Evolutionary conservation across 345 rosid species (phyloP), one percentile per base, ranked within the genome.

Genomic region (Gossypium thurberi): DNA sequence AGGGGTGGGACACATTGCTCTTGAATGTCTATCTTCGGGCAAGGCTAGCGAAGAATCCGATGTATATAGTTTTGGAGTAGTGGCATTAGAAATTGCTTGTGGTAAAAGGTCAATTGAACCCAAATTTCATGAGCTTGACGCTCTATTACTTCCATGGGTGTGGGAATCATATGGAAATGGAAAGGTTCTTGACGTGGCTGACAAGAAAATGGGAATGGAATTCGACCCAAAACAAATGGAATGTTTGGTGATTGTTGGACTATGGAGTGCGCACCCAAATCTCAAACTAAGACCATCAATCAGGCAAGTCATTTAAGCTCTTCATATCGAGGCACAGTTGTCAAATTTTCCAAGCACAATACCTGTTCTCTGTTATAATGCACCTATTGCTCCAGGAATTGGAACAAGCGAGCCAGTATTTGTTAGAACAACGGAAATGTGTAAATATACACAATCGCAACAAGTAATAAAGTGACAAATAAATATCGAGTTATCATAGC

Each of bases 51-150:
- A 77, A 70, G 79, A 77, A 33, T 61, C 71, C 0, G 79, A 82
- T 53, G 58, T 77, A 6, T 78, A 72, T 0, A 75, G 78, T 61
- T 75, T 82, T 0, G 75, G 64, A 23, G 25, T 80, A 0, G 80
- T 78, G 25, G 66, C 78, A 37, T 6, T 80, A 13, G 75, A 78
- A 57, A 78, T 80, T 51, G 85, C 78, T 7, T 73, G 80, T 48
- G 75, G 80, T 14, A 80, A 59, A 72, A 77, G 70, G 52, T 42
- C 76, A 20, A 70, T 80, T 2, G 66, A 53, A 70, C 48, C 48
- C 61, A 48, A 69, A 69, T 26, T 50, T 26, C 61, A 33, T 2
- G 73, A 69, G 40, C 33, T 14, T 9, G 59, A 69, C 28, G 48
- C 69, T 65, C 21, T 33, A 12, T 51, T 69, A 10, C 26, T 69